Percentiles rank a stretch among this genome's conserved stretches.
phyloP scores from a whole-genome alignment of 2,329 filamentous ascomycete species.

The Botrytis galanthina region DNA sequence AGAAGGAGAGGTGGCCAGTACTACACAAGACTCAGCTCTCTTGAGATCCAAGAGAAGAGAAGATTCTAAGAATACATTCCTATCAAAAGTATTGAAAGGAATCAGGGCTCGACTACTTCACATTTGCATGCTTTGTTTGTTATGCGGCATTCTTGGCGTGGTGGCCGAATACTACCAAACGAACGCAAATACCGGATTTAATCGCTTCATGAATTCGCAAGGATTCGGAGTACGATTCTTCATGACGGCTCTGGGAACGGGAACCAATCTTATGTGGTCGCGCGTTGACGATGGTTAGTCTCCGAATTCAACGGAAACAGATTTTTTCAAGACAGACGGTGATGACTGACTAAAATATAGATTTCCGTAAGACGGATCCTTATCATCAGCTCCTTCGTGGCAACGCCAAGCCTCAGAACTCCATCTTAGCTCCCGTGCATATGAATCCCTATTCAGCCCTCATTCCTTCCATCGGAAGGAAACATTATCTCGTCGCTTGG shows the following conservation, averaged over 20 bases:
- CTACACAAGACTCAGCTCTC: background rate
- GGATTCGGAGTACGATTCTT: conserved; percentile 44
- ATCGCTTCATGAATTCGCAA: conserved; percentile 43
- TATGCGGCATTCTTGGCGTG: background rate
- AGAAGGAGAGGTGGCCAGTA: background rate
- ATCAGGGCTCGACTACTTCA: background rate
- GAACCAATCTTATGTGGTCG: conserved; percentile 44
- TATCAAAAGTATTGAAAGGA: background rate
- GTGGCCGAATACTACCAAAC: background rate
- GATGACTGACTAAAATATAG: background rate
- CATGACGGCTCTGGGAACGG: conserved; percentile 43
- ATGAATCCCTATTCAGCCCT: conserved; percentile 49
- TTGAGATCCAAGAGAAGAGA: background rate
- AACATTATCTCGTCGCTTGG: conserved; percentile 32
- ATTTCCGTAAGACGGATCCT: conserved; percentile 26
- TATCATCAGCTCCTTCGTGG: conserved; percentile 42
- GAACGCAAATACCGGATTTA: conserved; percentile 39
- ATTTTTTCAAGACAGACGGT: conserved; percentile 28
- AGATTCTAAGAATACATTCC: background rate
- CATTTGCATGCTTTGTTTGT: background rate
- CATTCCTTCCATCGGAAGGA: conserved; percentile 39
- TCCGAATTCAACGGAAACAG: background rate
- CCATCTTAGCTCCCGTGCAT: conserved; percentile 44
- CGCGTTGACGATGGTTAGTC: conserved; percentile 42
- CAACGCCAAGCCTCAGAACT: conserved; percentile 39